Evolutionary conservation across 225 moss, liverwort and hornwort species (phyloP), one percentile per base, ranked within the genome.

Genomic region (Bryum argenteum): DNA sequence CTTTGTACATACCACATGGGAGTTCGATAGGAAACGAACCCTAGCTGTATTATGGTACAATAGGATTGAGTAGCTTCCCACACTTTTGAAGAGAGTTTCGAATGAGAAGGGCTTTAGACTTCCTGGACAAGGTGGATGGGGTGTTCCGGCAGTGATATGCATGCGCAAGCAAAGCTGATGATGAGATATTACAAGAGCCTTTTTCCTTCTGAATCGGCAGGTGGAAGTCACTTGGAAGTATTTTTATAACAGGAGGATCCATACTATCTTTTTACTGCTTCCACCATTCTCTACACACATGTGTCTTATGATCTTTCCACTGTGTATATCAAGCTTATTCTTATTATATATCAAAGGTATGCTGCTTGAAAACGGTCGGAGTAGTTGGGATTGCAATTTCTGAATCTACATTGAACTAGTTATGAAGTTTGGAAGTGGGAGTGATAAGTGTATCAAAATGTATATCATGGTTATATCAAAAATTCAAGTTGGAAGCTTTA

Each of bases 221-320:
- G 80, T 78, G 81, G 66, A 78, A 69, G 67, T 75, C 84, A 81
- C 84, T 78, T 67, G 78, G 80, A 80, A 77, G 73, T 77, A 63
- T 61, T 57, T 61, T 54, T 56, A 61, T 77, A 73, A 41, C 70
- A 80, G 76, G 56, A 83, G 70, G 62, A 70, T 73, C 65, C 33
- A 61, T 43, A 67, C 73, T 70, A n/a, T 61, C 79, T 71, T 69
- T 66, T 50, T 16, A 13, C 47, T 65, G 61, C 59, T 69, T 62
- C 62, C 45, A 73, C 33, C n/a, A 37, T 44, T 63, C 54, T 51
- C 16, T 40, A 47, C n/a, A 47, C n/a, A 23, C 39, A 15, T 15
- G 48, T 48, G 48, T 1, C 8, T 24, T 33, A 33, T 33, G 2
- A 33, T 33, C 0, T 5, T 33, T 33, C 5, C 33, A 33, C 4